These are phyloP conservation scores for Simplicillium sp. DNA, from an alignment of 2,329 filamentous ascomycete species.

Conservation along the genomic window DNA sequence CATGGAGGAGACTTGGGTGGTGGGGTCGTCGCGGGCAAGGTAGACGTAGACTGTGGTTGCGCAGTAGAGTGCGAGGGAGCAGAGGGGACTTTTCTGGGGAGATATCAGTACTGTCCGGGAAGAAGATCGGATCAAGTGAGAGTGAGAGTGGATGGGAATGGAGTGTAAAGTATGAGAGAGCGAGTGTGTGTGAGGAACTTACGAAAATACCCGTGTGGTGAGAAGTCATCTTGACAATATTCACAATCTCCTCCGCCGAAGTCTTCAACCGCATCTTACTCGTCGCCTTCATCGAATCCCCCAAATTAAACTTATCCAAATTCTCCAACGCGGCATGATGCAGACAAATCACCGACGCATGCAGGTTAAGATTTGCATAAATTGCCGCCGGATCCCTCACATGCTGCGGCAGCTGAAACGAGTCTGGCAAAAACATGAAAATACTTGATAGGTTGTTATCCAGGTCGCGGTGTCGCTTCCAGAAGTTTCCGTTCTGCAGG, in stretches of 20 bases:
- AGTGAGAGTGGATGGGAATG: slow-evolving; percentile 7
- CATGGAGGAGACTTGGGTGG: slow-evolving; percentile 43
- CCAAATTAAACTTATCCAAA: slow-evolving; percentile 61
- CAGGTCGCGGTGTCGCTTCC: slow-evolving; percentile 74
- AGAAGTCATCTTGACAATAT: slow-evolving; percentile 70
- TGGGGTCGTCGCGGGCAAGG: slow-evolving; percentile 58
- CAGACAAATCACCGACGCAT: slow-evolving; percentile 78
- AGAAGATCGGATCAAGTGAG: slow-evolving; percentile 1
- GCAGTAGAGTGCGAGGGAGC: slow-evolving; percentile 74
- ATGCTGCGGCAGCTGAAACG: slow-evolving; percentile 61
- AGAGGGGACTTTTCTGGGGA: slow-evolving; percentile 22
- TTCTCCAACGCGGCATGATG: slow-evolving; percentile 85
- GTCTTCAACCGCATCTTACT: slow-evolving; percentile 67
- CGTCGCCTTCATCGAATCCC: slow-evolving; percentile 53
- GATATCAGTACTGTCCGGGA: neutral
- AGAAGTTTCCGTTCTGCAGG: slow-evolving; percentile 66
- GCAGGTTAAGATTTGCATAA: slow-evolving; percentile 80
- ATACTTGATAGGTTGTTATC: slow-evolving; percentile 73
- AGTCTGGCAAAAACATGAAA: slow-evolving; percentile 68
- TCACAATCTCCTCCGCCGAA: slow-evolving; percentile 75
- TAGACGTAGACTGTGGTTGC: slow-evolving; percentile 78
- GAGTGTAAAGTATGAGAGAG: slow-evolving; percentile 8
- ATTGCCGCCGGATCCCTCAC: slow-evolving; percentile 63
- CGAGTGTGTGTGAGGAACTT: slow-evolving; percentile 25
- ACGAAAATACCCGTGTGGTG: slow-evolving; percentile 60